Conservation (phyloP, 73 alveolate genomes). For the Paraurostyla sp. region DNA sequence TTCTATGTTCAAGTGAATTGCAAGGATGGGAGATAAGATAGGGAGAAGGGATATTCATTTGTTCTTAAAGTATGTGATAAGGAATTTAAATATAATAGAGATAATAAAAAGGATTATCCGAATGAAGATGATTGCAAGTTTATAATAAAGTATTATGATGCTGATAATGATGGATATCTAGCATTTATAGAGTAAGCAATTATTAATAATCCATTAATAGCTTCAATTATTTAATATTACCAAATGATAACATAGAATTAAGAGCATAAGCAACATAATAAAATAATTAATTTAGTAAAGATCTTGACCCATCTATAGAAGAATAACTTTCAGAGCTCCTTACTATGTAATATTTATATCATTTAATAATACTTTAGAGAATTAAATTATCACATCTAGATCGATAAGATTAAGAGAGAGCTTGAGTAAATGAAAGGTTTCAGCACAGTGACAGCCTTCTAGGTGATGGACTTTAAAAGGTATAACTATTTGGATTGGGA, state of each 20-base stretch:
- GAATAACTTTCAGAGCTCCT: neutral
- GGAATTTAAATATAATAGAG: neutral
- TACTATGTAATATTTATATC: neutral
- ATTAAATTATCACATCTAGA: neutral
- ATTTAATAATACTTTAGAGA: neutral
- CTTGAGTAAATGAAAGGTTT: constrained; percentile 20
- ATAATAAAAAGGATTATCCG: neutral
- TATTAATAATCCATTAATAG: neutral
- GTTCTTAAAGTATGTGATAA: neutral
- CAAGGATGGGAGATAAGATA: neutral
- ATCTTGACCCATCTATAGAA: neutral
- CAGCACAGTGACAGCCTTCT: constrained; percentile 23
- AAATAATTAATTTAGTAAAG: neutral
- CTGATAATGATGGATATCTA: constrained; percentile 70
- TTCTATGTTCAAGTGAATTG: neutral
- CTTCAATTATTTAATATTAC: constrained; percentile 1
- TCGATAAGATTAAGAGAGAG: constrained; percentile 33
- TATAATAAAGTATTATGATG: constrained; percentile 55
- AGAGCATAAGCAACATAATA: constrained; percentile 20
- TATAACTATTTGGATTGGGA: constrained; percentile 53
- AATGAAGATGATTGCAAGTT: constrained; percentile 59
- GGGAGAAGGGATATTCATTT: neutral
- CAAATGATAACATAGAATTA: constrained; percentile 23
- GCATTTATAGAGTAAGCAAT: constrained; percentile 54
- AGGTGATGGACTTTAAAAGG: constrained; percentile 50